phyloP scores from a whole-genome alignment of 2,329 filamentous ascomycete species.

The Aspergillus intermedius region DNA sequence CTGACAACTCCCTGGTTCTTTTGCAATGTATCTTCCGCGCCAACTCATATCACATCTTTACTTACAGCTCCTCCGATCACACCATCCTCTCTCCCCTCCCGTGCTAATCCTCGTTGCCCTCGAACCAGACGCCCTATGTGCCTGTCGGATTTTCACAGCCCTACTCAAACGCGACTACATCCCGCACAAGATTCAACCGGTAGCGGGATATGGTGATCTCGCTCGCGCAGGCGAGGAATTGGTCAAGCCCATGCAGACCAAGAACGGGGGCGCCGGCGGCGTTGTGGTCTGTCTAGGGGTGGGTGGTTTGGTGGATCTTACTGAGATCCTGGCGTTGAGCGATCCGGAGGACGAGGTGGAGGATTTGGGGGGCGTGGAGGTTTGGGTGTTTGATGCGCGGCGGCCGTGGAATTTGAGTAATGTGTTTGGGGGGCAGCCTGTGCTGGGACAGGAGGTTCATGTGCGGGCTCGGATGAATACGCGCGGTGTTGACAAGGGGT shows the following conservation, averaged over 20 bases:
- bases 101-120: constrained; percentile 88
- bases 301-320: constrained; percentile 83
- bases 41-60: constrained; percentile 86
- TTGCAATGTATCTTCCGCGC: constrained; percentile 86
- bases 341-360: constrained; percentile 58
- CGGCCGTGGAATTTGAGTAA: constrained; percentile 93
- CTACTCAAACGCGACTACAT: constrained; percentile 98
- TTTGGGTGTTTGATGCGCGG: constrained; percentile 89
- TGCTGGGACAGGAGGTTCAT: constrained; percentile 44
- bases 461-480: constrained; percentile 44
- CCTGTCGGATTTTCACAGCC: constrained; percentile 84
- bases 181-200: constrained; percentile 91
- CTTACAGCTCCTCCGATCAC: constrained; percentile 74
- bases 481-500: constrained; percentile 64
- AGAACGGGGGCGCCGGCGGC: constrained; percentile 75
- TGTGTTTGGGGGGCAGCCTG: constrained; percentile 71
- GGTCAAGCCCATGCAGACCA: constrained; percentile 78
- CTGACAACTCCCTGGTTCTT: constrained; percentile 5
- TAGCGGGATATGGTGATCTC: constrained; percentile 87
- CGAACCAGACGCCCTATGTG: constrained; percentile 91
- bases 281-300: constrained; percentile 89
- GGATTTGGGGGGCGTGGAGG: constrained; percentile 74
- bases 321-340: constrained; percentile 69
- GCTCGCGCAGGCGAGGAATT: constrained; percentile 70
- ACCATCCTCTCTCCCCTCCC: constrained; percentile 83